Evolutionary conservation across 164 flowering plant species (phyloP).

Genomic region (Liriodendron chinense): DNA sequence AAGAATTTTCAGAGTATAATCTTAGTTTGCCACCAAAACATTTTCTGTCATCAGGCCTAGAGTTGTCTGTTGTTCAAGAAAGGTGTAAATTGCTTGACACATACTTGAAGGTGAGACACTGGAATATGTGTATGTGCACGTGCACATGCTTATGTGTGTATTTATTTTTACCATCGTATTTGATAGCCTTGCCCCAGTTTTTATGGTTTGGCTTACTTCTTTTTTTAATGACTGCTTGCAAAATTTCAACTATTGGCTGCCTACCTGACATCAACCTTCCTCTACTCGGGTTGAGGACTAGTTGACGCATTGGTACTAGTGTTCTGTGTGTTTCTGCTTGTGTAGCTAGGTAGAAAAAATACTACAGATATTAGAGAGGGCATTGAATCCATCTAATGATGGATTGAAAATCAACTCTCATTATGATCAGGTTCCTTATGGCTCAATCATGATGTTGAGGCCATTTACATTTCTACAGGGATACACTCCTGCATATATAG

Average conservation of each 20-base stretch:
- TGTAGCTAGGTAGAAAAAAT: background rate
- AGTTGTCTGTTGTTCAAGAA: slow-evolving; percentile 76
- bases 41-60: slow-evolving; percentile 86
- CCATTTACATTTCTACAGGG: too few species aligned
- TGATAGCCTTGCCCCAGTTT: background rate
- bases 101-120: slow-evolving; percentile 72
- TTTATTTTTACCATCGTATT: background rate
- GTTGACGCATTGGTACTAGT: too few species aligned
- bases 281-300: too few species aligned
- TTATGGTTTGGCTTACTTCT: background rate
- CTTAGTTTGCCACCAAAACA: slow-evolving; percentile 99
- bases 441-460: background rate
- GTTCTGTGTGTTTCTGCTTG: background rate
- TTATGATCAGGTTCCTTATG: background rate
- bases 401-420: background rate
- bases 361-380: background rate
- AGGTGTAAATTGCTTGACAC: slow-evolving; percentile 83
- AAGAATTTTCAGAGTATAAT: slow-evolving; percentile 78
- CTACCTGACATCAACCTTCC: too few species aligned
- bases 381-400: background rate
- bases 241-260: too few species aligned
- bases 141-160: background rate
- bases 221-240: background rate
- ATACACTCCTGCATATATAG: too few species aligned
- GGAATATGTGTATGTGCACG: background rate